Evolutionary conservation across 495 filamentous ascomycete genomes (phyloP).

Genomic region (Glonium stellatum): DNA sequence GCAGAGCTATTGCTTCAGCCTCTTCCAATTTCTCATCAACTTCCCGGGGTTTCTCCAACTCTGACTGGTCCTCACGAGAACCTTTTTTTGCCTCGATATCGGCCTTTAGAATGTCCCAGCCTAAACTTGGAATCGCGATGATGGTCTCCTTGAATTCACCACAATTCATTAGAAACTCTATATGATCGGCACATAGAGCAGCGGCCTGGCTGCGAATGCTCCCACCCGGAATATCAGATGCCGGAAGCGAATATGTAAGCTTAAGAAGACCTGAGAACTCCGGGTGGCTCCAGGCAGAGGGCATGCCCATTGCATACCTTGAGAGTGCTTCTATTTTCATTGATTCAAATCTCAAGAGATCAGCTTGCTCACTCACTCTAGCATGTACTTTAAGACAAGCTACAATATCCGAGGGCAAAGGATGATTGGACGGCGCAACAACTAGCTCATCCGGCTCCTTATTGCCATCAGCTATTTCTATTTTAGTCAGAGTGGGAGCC

Average conservation of each 20-base stretch:
- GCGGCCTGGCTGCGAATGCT: background rate
- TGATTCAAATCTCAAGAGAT: no score
- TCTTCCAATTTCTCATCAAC: no score
- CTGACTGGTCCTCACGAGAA: background rate
- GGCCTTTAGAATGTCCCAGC: background rate
- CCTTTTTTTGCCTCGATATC: background rate
- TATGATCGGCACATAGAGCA: background rate
- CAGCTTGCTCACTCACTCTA: no score
- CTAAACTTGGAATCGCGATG: background rate
- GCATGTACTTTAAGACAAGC: no score
- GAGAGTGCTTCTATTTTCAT: no score
- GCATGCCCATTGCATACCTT: background rate
- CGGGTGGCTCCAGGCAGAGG: background rate
- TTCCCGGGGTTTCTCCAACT: background rate
- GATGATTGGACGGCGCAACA: no score
- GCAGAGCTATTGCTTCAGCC: no score
- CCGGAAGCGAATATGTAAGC: background rate
- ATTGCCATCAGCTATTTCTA: no score
- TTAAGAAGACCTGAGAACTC: background rate
- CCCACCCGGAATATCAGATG: background rate
- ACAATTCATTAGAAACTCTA: background rate
- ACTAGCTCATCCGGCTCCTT: no score
- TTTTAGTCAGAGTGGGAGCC: no score
- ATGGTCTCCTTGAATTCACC: background rate
- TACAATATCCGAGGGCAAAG: no score